A percentile compares a stretch with the other conserved stretches of the same genome.
These are phyloP conservation scores for Blastocrithidia nonstop DNA, from an alignment of 208 protist genomes.

Conservation along the genomic window DNA sequence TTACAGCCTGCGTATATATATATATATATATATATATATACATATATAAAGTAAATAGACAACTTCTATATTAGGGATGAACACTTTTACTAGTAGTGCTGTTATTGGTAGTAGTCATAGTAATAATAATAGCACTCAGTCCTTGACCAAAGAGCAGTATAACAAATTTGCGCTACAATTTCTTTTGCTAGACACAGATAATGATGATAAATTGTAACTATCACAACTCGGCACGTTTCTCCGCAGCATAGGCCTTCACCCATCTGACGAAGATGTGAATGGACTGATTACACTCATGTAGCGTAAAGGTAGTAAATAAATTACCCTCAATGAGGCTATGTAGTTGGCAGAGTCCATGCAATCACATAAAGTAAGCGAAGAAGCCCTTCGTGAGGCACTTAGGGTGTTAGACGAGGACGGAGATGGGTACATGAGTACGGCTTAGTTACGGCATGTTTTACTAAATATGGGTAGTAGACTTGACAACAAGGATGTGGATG, in stretches of 20 bases:
- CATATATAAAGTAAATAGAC: too few relatives aligned
- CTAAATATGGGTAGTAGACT: conserved; percentile 87
- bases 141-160: conserved; percentile 93
- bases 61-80: too few relatives aligned
- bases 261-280: conserved; percentile 89
- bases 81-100: too few relatives aligned
- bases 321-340: conserved; percentile 82
- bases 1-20: too few relatives aligned
- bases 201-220: conserved; percentile 94
- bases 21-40: too few relatives aligned
- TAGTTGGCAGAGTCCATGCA: conserved; percentile 52
- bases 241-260: conserved; percentile 95
- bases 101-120: too few relatives aligned
- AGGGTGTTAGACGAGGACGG: conserved; percentile 88
- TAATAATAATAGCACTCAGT: too few relatives aligned
- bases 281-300: conserved; percentile 94
- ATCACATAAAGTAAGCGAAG: conserved; percentile 33
- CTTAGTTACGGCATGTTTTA: conserved; percentile 88
- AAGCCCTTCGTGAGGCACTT: conserved; percentile 90
- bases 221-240: conserved; percentile 97
- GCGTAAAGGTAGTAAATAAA: conserved; percentile 85
- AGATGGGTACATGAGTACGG: conserved; percentile 86
- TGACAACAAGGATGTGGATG: conserved; percentile 73
- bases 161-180: conserved; percentile 98
- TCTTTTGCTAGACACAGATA: conserved; percentile 95